Percentiles rank a stretch among this genome's conserved stretches.
phyloP scores from a whole-genome alignment of 495 filamentous ascomycete genomes.

The Annulohypoxylon stygium region DNA sequence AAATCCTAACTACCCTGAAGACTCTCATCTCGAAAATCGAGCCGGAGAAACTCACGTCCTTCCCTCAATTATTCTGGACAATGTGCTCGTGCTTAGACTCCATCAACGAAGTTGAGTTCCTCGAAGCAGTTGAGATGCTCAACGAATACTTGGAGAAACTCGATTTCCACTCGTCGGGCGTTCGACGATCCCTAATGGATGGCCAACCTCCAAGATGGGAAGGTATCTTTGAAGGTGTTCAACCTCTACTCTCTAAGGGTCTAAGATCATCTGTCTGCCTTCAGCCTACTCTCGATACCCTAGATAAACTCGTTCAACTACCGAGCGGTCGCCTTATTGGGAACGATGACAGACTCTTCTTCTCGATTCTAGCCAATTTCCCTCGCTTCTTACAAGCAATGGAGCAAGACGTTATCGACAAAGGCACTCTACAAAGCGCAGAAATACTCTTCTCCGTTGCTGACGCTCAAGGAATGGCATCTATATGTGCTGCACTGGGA shows the following conservation, averaged over 20 bases:
- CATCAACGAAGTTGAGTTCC: constrained; percentile 93
- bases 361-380: constrained; percentile 87
- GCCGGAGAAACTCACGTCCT: constrained; percentile 82
- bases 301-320: constrained; percentile 82
- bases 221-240: constrained; percentile 86
- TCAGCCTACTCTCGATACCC: constrained; percentile 77
- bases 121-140: constrained; percentile 92
- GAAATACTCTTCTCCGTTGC: constrained; percentile 77
- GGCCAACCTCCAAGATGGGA: constrained; percentile 90
- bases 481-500: constrained; percentile 72
- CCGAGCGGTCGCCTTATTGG: constrained; percentile 87
- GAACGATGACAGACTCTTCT: constrained; percentile 82
- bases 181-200: constrained; percentile 77
- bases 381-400: constrained; percentile 88
- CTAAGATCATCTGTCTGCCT: constrained; percentile 87
- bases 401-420: constrained; percentile 70
- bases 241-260: constrained; percentile 89
- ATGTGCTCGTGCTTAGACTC: constrained; percentile 96
- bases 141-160: constrained; percentile 86
- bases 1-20: constrained; percentile 93
- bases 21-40: constrained; percentile 87
- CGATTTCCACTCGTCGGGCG: constrained; percentile 77
- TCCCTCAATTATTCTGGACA: constrained; percentile 97
- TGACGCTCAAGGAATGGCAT: constrained; percentile 71
- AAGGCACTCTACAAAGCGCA: constrained; percentile 70